Evolutionary conservation across 352 stramenopile genomes (phyloP).

Genomic region (Plasmopara viticola): DNA sequence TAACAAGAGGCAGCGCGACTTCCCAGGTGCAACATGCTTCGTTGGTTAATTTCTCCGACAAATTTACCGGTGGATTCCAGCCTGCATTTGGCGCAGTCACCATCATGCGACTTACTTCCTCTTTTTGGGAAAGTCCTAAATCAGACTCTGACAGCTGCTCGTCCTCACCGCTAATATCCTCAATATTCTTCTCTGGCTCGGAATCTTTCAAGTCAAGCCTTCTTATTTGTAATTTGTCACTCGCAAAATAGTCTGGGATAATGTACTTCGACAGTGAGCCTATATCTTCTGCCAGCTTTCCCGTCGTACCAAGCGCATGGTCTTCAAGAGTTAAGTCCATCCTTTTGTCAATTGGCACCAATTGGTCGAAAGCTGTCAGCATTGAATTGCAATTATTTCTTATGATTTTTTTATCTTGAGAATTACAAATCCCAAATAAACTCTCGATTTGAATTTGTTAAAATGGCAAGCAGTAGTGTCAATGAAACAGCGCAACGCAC

Average conservation of each 20-base stretch:
- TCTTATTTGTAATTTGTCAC: conserved; percentile 12
- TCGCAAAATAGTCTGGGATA: conserved; percentile 28
- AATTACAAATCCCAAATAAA: too few relatives aligned
- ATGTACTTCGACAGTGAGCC: conserved; percentile 23
- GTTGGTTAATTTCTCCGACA: not conserved
- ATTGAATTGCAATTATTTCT: too few relatives aligned
- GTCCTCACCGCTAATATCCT: conserved; percentile 17
- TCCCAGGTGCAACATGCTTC: conserved; percentile 9
- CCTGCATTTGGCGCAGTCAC: not conserved
- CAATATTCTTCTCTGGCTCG: conserved; percentile 2
- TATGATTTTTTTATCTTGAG: too few relatives aligned
- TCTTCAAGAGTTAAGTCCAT: not conserved
- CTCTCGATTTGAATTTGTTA: too few relatives aligned
- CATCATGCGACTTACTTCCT: conserved; percentile 4
- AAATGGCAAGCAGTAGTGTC: too few relatives aligned
- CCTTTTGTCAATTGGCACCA: not conserved
- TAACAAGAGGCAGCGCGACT: conserved; percentile 8
- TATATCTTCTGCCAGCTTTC: conserved; percentile 17
- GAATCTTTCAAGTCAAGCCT: conserved; percentile 1
- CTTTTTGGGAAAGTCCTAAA: not conserved
- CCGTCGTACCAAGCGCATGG: conserved; percentile 11
- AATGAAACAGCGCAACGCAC: conserved; percentile 11
- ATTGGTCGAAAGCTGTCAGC: conserved; percentile 17
- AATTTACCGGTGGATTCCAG: not conserved
- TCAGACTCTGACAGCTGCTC: conserved; percentile 7